Evolutionary conservation across 1,284 basidiomycete genomes (phyloP).

Genomic region (Pseudozyma flocculosa): DNA sequence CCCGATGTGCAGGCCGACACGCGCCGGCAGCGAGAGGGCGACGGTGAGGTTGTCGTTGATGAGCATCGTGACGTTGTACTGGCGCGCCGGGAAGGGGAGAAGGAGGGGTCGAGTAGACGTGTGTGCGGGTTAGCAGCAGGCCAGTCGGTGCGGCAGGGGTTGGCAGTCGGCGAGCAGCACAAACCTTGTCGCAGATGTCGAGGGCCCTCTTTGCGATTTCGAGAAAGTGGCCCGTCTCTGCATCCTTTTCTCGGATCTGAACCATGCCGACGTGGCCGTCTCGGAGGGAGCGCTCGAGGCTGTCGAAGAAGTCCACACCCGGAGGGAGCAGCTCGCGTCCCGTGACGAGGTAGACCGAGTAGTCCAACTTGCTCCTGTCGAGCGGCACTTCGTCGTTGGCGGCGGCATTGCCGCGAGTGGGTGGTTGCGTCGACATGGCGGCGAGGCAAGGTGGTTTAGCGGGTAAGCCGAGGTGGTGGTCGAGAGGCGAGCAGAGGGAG

Average conservation of each 20-base stretch:
- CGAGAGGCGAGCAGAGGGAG: too few species aligned
- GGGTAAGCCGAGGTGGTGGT: too few species aligned
- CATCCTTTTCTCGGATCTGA: slow-evolving; percentile 61
- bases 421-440: too few species aligned
- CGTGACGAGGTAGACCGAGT: slow-evolving; percentile 68
- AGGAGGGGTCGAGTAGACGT: too few species aligned
- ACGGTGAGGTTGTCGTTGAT: slow-evolving; percentile 67
- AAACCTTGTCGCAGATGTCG: slow-evolving; percentile 69
- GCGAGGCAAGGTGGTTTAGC: too few species aligned
- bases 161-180: slow-evolving; percentile 8
- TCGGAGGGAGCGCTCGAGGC: slow-evolving; percentile 77
- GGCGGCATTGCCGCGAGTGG: too few species aligned
- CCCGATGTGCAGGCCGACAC: slow-evolving; percentile 83
- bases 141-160: too few species aligned
- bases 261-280: slow-evolving; percentile 84
- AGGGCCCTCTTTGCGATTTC: slow-evolving; percentile 73
- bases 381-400: too few species aligned
- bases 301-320: slow-evolving; percentile 70
- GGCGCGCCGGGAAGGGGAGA: slow-evolving; percentile 1
- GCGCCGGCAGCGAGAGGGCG: slow-evolving; percentile 57
- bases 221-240: slow-evolving; percentile 66
- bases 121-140: too few species aligned
- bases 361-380: slow-evolving; percentile 29
- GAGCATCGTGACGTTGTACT: slow-evolving; percentile 78
- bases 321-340: slow-evolving; percentile 75